Percentiles rank a stretch among this genome's conserved stretches.
phyloP scores from a whole-genome alignment of 73 alveolate genomes.

The Stentor coeruleus region DNA sequence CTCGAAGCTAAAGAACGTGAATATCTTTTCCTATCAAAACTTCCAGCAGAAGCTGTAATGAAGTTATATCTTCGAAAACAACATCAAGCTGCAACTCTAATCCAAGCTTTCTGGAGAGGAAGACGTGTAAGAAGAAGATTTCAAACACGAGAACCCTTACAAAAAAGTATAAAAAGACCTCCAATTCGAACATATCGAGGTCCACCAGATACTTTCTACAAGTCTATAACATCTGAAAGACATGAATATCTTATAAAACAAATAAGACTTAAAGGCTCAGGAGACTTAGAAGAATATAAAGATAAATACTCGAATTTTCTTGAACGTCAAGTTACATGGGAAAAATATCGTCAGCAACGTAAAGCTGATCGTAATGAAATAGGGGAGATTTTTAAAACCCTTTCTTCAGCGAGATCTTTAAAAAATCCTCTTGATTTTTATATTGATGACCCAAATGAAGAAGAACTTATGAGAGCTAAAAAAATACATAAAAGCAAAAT shows the following conservation, averaged over 20 bases:
- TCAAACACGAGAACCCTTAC: background rate
- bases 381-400: background rate
- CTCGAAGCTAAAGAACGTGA: conserved; percentile 28
- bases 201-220: conserved; percentile 16
- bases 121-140: background rate
- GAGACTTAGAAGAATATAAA: conserved; percentile 44
- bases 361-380: background rate
- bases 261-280: conserved; percentile 29
- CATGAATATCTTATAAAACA: background rate
- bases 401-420: background rate
- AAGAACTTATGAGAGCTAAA: conserved; percentile 12
- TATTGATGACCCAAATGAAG: background rate
- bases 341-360: conserved; percentile 24
- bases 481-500: conserved; percentile 19
- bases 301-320: conserved; percentile 36
- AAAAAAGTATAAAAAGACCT: background rate
- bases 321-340: conserved; percentile 36
- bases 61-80: background rate
- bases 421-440: background rate
- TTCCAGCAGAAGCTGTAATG: conserved; percentile 21
- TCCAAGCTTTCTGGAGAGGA: conserved; percentile 21
- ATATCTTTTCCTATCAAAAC: conserved; percentile 19
- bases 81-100: background rate
- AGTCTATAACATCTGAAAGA: background rate
- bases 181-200: background rate